Evolutionary conservation across 805 yeast species (phyloP), one percentile per base, ranked within the genome.

Genomic region (Yarrowia bubula): DNA sequence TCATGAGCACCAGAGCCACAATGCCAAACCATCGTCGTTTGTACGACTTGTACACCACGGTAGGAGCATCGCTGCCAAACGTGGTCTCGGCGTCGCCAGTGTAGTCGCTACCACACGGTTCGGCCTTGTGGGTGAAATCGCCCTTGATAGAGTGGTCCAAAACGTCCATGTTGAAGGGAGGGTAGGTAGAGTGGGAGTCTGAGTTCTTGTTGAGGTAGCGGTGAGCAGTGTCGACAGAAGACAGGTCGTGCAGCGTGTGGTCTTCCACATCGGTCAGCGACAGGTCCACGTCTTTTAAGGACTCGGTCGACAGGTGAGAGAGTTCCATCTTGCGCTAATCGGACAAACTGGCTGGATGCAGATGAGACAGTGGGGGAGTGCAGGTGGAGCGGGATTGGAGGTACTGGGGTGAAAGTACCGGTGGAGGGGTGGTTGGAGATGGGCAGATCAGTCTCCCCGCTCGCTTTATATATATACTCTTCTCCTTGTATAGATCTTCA

Each of bases 21-120:
- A 74, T 68, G 8, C 76, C 76, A 44, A 70, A 62, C 76, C 76
- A 74, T 22, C 76, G 69, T n/a, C 75, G 69, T 44, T 69, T 71
- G 68, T 71, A 74, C 1, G 71, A 66, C 44, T 68, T 66, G 66
- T 73, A 73, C 28, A 55, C 61, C 1, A 55, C 61, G 0, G 44
- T 5, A 7, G 61, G 22, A 1, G n/a, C 1, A 28, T 38, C 44
- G 41, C 37, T 13, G 15, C 55, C 63, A 43, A 57, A 57, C n/a
- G 63, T 57, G 18, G 58, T 42, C 10, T 51, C 58, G 3, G 58
- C 58, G 10, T 51, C 58, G 6, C 43, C 43, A 8, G 42, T 38
- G 17, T 38, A 51, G 18, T 51, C 58, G 33, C 43, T 51, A 4
- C 38, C 58, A 8, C 43, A 51, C 9, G 58, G 58, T 43, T 51